Base-by-base conservation (phyloP, 2,329 filamentous ascomycete species). In the Colletotrichum truncatum region DNA sequence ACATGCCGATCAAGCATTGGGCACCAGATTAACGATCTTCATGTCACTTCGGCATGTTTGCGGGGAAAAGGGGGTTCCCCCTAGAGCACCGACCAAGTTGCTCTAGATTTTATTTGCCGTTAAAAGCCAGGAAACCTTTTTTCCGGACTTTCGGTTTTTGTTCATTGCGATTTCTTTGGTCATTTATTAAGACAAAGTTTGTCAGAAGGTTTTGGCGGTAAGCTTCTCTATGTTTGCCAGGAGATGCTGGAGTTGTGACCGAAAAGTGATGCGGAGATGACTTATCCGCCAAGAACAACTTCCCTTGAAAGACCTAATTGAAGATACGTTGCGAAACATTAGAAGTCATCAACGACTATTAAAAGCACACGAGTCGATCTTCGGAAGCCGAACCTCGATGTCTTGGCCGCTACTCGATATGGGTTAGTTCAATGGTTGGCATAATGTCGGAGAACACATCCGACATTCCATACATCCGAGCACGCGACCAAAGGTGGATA, bases 401-500 rank as follows among this genome's bases (percentile, higher is more conserved):
- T n/a, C 26, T 26, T 32, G 32, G 32, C n/a, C 21, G 9, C 28
- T 30, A 23, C 41, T 57, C 48, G 28, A 58, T 25, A n/a, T 30
- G 10, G 62, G 12, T 36, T 55, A 52, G 28, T 28, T n/a, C 36
- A 41, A 16, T 28, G 8, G 16, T 36, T 62, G 51, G 26, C 41
- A 36, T 16, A 51, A 55, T 32, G 48, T 55, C 62, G 62, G 62
- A 38, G 14, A 16, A 5, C 4, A 8, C 26, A 7, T 51, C 62
- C 62, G 62, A 65, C 57, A 65, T 62, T 56, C 36, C 23, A 30
- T 9, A 3, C 28, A 25, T 25, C 30, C 30, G 28, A 52, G 16
- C 28, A 41, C 21, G 11, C 26, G 18, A 14, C 23, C 34, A 25
- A 21, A 12, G n/a, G 62, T 51, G 56, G 57, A 16, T 6, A 6